phyloP scores from a whole-genome alignment of 108 stramenopile species.

The Cyclotella atomus region DNA sequence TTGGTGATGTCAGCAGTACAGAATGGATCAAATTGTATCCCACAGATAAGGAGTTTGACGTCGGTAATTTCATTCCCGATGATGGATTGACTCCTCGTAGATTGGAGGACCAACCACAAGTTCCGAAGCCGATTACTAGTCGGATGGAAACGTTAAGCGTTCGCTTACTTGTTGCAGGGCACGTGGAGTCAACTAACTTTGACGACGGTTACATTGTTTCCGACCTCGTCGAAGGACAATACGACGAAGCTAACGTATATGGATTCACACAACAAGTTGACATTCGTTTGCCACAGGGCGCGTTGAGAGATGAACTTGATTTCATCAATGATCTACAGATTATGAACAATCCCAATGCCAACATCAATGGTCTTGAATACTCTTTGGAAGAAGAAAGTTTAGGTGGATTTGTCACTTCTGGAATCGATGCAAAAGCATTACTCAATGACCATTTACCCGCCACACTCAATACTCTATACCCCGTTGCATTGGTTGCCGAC shows the following conservation, averaged over 20 bases:
- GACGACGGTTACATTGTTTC: conserved; percentile 30
- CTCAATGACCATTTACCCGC: conserved; percentile 23
- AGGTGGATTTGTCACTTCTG: conserved; percentile 34
- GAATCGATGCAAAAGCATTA: conserved; percentile 38
- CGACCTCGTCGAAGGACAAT: conserved; percentile 15
- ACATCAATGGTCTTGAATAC: conserved; percentile 19
- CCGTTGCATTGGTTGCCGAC: conserved; percentile 48
- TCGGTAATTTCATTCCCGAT: no score
- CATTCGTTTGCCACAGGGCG: conserved; percentile 42
- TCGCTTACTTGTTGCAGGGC: conserved; percentile 48
- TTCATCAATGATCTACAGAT: conserved; percentile 5
- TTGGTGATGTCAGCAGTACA: not conserved
- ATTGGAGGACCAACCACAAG: not conserved
- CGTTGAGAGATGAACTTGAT: not conserved
- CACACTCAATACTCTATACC: conserved; percentile 25
- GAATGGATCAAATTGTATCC: not conserved
- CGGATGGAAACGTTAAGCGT: conserved; percentile 27
- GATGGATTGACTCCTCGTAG: not conserved
- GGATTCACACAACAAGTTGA: conserved; percentile 52
- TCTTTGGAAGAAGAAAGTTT: conserved; percentile 20
- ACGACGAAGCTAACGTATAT: conserved; percentile 34
- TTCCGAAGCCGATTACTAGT: not conserved
- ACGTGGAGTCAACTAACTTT: conserved; percentile 23
- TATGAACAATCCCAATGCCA: conserved; percentile 20
- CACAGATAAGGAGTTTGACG: not conserved